Percentiles rank a stretch among this genome's conserved stretches.
Conservation (phyloP, 768 basidiomycete genomes). For the Leccinum incarnatum region DNA sequence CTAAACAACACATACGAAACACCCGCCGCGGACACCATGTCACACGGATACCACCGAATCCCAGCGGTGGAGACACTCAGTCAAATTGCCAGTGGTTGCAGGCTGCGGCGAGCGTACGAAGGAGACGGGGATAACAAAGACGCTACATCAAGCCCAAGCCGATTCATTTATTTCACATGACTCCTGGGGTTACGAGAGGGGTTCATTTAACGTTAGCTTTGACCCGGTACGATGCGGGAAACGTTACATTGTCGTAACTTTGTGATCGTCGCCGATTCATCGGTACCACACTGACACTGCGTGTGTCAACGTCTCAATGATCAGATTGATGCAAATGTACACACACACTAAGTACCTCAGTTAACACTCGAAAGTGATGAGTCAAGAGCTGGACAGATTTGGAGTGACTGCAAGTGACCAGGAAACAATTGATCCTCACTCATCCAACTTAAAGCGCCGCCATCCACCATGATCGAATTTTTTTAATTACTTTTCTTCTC, state of each 20-base stretch:
- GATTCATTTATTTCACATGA: constrained; percentile 12
- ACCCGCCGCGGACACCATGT: constrained; percentile 22
- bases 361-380: not conserved
- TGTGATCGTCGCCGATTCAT: not conserved
- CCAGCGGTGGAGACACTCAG: constrained; percentile 4
- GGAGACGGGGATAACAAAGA: constrained; percentile 7
- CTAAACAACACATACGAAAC: constrained; percentile 18
- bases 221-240: not conserved
- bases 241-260: not conserved
- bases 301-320: not conserved
- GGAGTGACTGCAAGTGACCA: too few relatives aligned
- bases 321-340: not conserved
- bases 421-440: too few relatives aligned
- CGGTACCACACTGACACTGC: not conserved
- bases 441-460: too few relatives aligned
- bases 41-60: constrained; percentile 8
- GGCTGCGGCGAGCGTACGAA: not conserved
- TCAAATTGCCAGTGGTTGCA: constrained; percentile 1
- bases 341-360: not conserved
- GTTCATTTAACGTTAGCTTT: constrained; percentile 22
- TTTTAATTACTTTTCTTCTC: not conserved
- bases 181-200: constrained; percentile 13
- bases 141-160: not conserved
- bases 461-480: not conserved
- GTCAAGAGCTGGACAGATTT: not conserved